Percentiles rank a stretch among this genome's conserved stretches.
Conservation (phyloP, 2,329 filamentous ascomycete genomes). For the Phaeosphaeriaceae sp. region DNA sequence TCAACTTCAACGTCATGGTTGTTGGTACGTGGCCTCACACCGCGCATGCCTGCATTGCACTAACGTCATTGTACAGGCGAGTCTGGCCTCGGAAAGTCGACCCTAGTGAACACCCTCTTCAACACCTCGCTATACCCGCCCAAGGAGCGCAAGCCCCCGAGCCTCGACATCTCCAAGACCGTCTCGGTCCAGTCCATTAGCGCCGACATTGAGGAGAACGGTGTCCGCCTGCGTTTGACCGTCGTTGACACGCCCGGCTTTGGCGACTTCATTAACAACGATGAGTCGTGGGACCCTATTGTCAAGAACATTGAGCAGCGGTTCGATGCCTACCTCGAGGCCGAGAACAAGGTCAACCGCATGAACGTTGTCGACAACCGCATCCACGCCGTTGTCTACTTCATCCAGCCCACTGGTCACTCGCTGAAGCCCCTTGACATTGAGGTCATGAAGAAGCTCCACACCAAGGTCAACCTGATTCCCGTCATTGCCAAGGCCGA, state of each 20-base stretch:
- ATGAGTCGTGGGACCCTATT: slow-evolving; percentile 98
- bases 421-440: slow-evolving; percentile 98
- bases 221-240: slow-evolving; percentile 92
- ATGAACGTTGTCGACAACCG: slow-evolving; percentile 99
- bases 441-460: slow-evolving; percentile 98
- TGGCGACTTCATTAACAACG: slow-evolving; percentile 99
- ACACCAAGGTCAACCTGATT: slow-evolving; percentile 99
- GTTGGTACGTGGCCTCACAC: slow-evolving; percentile 76
- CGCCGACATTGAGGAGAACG: slow-evolving; percentile 89
- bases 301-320: slow-evolving; percentile 99
- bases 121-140: slow-evolving; percentile 99
- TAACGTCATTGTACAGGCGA: slow-evolving; percentile 70
- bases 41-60: neutral
- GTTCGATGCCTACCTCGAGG: slow-evolving; percentile 97
- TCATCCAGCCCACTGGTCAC: slow-evolving; percentile 98
- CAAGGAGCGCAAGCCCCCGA: slow-evolving; percentile 97
- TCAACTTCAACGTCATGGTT: slow-evolving; percentile 99
- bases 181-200: slow-evolving; percentile 63
- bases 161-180: slow-evolving; percentile 93
- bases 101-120: slow-evolving; percentile 98
- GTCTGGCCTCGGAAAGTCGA: slow-evolving; percentile 98
- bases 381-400: slow-evolving; percentile 98
- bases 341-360: slow-evolving; percentile 99
- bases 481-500: slow-evolving; percentile 99
- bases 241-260: slow-evolving; percentile 98